Base-by-base conservation (phyloP, 179 eudicot species). In the Corrigiola litoralis region DNA sequence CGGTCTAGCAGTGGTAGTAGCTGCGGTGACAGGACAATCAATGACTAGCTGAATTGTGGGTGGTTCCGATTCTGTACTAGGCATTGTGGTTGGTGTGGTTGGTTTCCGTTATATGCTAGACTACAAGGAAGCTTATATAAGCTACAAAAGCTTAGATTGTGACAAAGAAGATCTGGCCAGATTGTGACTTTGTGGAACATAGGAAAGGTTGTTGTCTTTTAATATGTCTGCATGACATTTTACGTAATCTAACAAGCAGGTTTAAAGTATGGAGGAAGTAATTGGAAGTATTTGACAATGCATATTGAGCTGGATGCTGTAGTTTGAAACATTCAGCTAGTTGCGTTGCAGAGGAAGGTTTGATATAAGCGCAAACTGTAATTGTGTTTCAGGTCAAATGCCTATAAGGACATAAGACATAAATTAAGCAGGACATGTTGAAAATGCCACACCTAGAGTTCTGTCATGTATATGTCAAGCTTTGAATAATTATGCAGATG, bases 41-140 rank as follows among this genome's bases (percentile, higher is more conserved):
- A 77, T 64, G 18, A 82, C 58, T 50, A 82, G 48, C 52, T 82
- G 78, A 17, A 79, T 72, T 17, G 74, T 60, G 20, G 79, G 81
- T 54, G 68, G 86, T 61, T 66, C 69, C 14, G 31, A 13, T 48
- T 48, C 67, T 33, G 57, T 58, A 44, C 70, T 61, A 4, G 71
- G 68, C 82, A 78, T 78, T 24, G 45, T 24, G 54, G 41, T 20
- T 36, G 24, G 32, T 16, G 17, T 53, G 8, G 17, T 42, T 1
- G 3, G 23, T 28, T 5, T n/a, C n/a, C 6, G 31, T 52, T 10
- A 1, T 25, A 24, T n/a, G n/a, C n/a, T n/a, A n/a, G n/a, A n/a
- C n/a, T n/a, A n/a, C n/a, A n/a, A n/a, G n/a, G n/a, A 23, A n/a
- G 25, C 45, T 68, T 77, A 72, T 68, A 77, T 57, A 67, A 58